These are phyloP conservation scores for Gynandropsis gynandra DNA, from an alignment of 345 rosid species.

Conservation along the genomic window DNA sequence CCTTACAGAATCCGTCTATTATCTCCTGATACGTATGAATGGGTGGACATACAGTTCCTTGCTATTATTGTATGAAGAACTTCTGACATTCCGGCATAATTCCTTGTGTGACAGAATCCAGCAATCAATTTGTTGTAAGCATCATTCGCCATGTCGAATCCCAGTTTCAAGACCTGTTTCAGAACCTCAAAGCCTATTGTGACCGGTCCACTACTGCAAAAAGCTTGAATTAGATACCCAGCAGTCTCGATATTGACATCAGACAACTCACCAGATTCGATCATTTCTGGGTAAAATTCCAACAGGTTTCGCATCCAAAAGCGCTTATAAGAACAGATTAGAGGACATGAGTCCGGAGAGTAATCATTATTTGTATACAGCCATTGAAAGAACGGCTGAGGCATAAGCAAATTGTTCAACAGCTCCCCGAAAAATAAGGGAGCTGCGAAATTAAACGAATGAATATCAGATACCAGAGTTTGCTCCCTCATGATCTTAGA, in stretches of 20 bases:
- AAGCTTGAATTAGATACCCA: conserved; percentile 46
- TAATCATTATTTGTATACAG: conserved; percentile 27
- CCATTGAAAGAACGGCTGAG: conserved; percentile 52
- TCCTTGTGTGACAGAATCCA: conserved; percentile 48
- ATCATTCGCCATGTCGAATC: conserved; percentile 41
- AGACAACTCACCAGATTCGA: conserved; percentile 31
- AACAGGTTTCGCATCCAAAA: conserved; percentile 60
- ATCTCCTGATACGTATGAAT: conserved; percentile 39
- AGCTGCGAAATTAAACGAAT: conserved; percentile 45
- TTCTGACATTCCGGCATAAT: conserved; percentile 39
- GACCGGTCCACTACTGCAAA: conserved; percentile 40
- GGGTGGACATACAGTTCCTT: conserved; percentile 34
- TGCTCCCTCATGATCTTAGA: conserved; percentile 41
- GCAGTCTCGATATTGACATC: conserved; percentile 41
- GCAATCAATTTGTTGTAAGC: conserved; percentile 46
- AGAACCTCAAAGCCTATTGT: conserved; percentile 35
- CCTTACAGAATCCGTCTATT: conserved; percentile 47
- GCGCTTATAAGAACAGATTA: conserved; percentile 43
- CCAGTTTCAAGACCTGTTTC: conserved; percentile 31
- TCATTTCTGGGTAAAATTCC: conserved; percentile 40
- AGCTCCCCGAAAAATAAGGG: conserved; percentile 44
- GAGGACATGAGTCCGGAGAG: conserved; percentile 40
- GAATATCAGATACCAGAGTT: conserved; percentile 44
- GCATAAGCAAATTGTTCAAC: conserved; percentile 39
- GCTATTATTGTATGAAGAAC: conserved; percentile 43